Evolutionary conservation across 352 stramenopile species (phyloP), one percentile per base, ranked within the genome.

Genomic region (Phytophthora sp.): DNA sequence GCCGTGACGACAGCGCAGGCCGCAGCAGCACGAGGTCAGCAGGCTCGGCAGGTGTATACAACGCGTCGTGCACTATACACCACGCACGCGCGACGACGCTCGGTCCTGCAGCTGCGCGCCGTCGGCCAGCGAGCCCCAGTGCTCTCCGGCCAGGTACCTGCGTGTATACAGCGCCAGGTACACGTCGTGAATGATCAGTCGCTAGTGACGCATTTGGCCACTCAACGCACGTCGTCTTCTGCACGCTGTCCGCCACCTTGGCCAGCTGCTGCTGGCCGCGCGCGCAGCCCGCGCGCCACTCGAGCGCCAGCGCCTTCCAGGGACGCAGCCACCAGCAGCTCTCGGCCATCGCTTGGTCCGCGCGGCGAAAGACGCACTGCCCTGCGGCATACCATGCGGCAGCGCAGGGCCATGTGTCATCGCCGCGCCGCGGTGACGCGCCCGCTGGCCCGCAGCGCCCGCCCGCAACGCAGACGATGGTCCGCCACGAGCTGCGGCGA

Each of bases 101-200:
- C 67, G 72, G 12, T 78, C 65, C 18, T 90, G 78, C 7, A 93
- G 49, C 28, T 77, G 64, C 4, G 12, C 44, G 26, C 72, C 84
- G 37, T 89, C 78, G 11, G 76, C 58, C 0, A 93, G 59, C 5
- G 69, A 62, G 2, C 82, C 84, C 82, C 84, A 90, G 32, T 91
- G 74, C 34, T 89, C 84, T 1, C 77, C 76, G 15, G 77, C 66
- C 4, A 93, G 57, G 43, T 92, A 92, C 41, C 83, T 92, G n/a
- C n/a, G n/a, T n/a, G n/a, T n/a, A n/a, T n/a, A n/a, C n/a, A n/a
- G n/a, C n/a, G 35, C 30, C 6, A 12, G 38, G 27, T 21, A 17
- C 11, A 54, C 13, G 8, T n/a, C 27, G 21, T 20, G 12, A 30
- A 23, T 34, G 17, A 15, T 39, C 12, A 43, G n/a, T 26, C 17